Percentiles rank a stretch among this genome's conserved stretches.
These are phyloP conservation scores for Rossbeevera mucosa DNA, from an alignment of 768 basidiomycete genomes.

Conservation along the genomic window DNA sequence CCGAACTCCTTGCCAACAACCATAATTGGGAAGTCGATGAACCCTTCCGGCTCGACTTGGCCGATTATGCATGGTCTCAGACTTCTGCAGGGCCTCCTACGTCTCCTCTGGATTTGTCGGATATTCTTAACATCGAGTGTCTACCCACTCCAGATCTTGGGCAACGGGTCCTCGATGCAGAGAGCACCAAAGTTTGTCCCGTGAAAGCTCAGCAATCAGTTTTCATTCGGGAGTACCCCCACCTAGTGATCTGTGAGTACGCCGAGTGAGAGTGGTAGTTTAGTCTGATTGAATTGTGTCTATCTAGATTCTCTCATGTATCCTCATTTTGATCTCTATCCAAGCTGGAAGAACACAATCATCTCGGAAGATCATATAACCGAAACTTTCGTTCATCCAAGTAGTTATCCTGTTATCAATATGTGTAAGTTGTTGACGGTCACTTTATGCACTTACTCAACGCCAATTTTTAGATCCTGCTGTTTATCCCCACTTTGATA, in stretches of 20 bases:
- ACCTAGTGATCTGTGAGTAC: constrained; percentile 28
- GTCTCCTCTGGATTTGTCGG: constrained; percentile 36
- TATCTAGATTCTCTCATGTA: constrained; percentile 21
- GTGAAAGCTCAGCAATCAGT: constrained; percentile 53
- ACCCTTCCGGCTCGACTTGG: constrained; percentile 50
- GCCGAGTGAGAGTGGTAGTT: not conserved
- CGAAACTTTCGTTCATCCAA: not conserved
- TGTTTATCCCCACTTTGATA: constrained; percentile 39
- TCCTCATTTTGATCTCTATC: constrained; percentile 34
- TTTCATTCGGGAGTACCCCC: constrained; percentile 18
- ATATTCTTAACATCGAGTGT: constrained; percentile 32
- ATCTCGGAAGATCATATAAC: not conserved
- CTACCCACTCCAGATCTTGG: constrained; percentile 59
- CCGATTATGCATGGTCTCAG: constrained; percentile 67
- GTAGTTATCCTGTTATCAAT: constrained; percentile 23
- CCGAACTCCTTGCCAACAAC: constrained; percentile 14
- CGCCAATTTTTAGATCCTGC: constrained; percentile 32
- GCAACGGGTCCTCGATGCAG: constrained; percentile 48
- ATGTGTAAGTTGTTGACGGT: constrained; percentile 13
- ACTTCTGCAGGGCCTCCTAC: constrained; percentile 63
- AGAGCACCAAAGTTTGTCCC: constrained; percentile 42
- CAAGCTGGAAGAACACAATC: constrained; percentile 7
- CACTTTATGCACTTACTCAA: constrained; percentile 3
- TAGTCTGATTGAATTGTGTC: constrained; percentile 3
- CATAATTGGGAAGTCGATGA: constrained; percentile 21